Evolutionary conservation across 1,284 basidiomycete genomes (phyloP), one percentile per base, ranked within the genome.

Genomic region (Puccinia triticina): DNA sequence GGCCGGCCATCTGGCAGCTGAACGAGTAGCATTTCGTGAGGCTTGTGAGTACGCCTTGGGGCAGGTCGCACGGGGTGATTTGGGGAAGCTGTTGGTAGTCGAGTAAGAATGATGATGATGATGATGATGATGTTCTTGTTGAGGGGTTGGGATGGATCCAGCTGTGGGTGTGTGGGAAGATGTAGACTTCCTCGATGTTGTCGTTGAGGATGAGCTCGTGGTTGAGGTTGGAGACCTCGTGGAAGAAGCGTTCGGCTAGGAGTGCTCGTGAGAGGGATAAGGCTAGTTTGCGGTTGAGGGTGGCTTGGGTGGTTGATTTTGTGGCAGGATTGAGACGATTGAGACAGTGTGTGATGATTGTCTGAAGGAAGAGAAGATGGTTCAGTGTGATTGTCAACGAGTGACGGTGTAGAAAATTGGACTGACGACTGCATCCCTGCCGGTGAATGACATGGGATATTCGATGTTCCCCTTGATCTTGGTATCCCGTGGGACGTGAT

Each of bases 111-210:
- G 57, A 59, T 59, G 64, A 40, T 37, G 64, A 26, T 59, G 57
- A 3, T 90, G 12, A 26, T 83, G 84, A 73, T 86, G 89, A 0
- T 89, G 88, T 83, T 91, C 91, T 1, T 91, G 90, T 92, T 92
- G 57, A 73, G 34, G 67, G 84, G 79, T 14, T 82, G 53, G 69
- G 84, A 84, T 72, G 37, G 59, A 73, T 53, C 40, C 50, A 83
- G 71, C 55, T 78, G 74, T 18, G 43, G 18, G 37, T 88, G 29
- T 95, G 94, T 87, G 95, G 89, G 88, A 99, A 98, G 90, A 94
- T 95, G 88, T 95, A 98, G 8, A 98, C 95, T 85, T 97, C 94
- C 85, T 97, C 95, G 1, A 95, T 92, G 5, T 94, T 93, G 86
- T 98, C 96, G 83, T 93, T 92, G 67, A 98, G 88, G 0, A 92